Evolutionary conservation across 768 basidiomycete species (phyloP), one percentile per base, ranked within the genome.

Genomic region (Gymnopilus junonius): DNA sequence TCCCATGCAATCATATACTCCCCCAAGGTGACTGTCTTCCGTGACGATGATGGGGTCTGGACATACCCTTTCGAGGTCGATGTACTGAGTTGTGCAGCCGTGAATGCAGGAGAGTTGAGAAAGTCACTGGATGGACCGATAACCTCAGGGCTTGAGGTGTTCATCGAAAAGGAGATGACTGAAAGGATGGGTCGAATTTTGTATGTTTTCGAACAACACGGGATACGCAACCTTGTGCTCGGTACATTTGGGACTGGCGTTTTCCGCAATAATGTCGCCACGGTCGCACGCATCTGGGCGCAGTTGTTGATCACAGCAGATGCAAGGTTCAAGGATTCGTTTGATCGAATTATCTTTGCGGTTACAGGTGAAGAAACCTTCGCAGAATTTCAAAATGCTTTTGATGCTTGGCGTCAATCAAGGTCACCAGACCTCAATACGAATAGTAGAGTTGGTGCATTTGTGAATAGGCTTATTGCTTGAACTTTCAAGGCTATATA

Each of bases 1-100:
- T 81, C 90, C n/a, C 88, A 93, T 72, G 85, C 90, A 21, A 92
- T 93, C 85, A 79, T 93, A 25, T 91, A 87, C 68, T 89, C 90
- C 12, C 90, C 91, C 1, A 75, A 78, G 32, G 81, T 93, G 55
- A 73, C 80, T 17, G 72, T 91, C 32, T 83, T 93, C 64, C 85
- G 90, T 14, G 81, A 87, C 65, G 90, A 94, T 69, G 71, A 74
- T 14, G 90, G 89, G 39, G 75, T 74, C 12, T 86, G 82, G 82
- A 70, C 81, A 10, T 75, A 80, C 40, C 91, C 91, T 5, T 76
- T 87, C 61, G 77, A 83, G 48, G 80, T 87, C 20, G 88, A 92
- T 64, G 80, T 93, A 15, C 71, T 93, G 57, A 92, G 90, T 4
- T 85, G 88, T 60, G 82, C 92, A 1, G 92, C 92, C 0, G 92